Base-by-base conservation (phyloP, 352 stramenopile genomes). In the Pythium rishiriense region DNA sequence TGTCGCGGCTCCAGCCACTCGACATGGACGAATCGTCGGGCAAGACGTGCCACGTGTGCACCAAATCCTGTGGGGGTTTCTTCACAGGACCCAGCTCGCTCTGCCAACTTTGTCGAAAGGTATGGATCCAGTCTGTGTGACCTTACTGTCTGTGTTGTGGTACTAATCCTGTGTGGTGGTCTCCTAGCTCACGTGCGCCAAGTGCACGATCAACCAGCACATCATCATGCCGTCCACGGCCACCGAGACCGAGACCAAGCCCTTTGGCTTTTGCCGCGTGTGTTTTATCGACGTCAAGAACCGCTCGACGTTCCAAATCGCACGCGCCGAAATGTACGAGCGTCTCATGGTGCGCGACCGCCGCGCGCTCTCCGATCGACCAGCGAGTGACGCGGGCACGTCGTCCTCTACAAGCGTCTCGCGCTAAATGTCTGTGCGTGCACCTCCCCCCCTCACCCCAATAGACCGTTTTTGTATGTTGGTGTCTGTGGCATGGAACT, bases 71-170 rank as follows among this genome's bases (percentile, higher is more conserved):
- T 19, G 37, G 54, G 21, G 53, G 53, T 1, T 45, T 69, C 6
- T 69, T 69, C 22, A 31, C 47, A n/a, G 55, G 54, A 1, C 54
- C 51, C 2, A 54, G 62, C 39, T 64, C 53, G 8, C 35, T 69
- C 1, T 69, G 62, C 22, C 62, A 69, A 12, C 53, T 69, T 39
- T 69, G 62, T 52, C 54, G 62, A 53, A 58, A 63, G 54, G 62
- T 68, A 41, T 5, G 7, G 11, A 17, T 3, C 2, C 12, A 19
- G 10, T 26, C 9, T 31, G 25, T 51, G 25, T 48, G 7, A 29
- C 24, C 28, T 54, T 35, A 24, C 6, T 37, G 31, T 37, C 31
- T 11, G 31, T 6, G 11, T 37, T 37, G 6, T 37, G 31, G 11
- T 11, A 37, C 28, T n/a, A 26, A 41, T 43, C 15, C 15, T 53